phyloP scores from a whole-genome alignment of 768 basidiomycete species.

The Daedaleopsis nitida region DNA sequence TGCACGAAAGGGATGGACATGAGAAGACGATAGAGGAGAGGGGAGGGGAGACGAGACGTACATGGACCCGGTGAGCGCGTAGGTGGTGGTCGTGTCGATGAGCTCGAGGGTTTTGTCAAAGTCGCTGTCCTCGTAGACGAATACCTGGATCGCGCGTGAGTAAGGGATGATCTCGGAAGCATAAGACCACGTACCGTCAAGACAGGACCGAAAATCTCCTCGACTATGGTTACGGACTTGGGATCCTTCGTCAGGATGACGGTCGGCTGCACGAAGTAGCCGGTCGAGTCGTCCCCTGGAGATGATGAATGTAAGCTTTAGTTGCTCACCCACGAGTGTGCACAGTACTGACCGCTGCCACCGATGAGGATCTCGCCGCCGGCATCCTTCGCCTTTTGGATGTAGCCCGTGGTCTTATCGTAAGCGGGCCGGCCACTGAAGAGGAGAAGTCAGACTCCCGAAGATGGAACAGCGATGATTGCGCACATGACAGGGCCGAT shows the following conservation, averaged over 20 bases:
- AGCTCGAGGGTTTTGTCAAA: slow-evolving; percentile 86
- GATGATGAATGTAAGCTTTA: background rate
- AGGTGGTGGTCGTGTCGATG: slow-evolving; percentile 82
- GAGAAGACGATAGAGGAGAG: slow-evolving; percentile 9
- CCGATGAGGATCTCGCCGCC: slow-evolving; percentile 92
- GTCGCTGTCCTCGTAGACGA: slow-evolving; percentile 84
- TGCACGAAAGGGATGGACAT: slow-evolving; percentile 31
- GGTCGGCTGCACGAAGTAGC: slow-evolving; percentile 93
- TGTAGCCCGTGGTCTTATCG: slow-evolving; percentile 82
- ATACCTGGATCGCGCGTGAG: slow-evolving; percentile 54
- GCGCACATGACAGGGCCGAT: slow-evolving; percentile 95
- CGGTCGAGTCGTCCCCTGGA: slow-evolving; percentile 83
- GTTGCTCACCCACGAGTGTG: background rate
- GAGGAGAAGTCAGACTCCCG: slow-evolving; percentile 1
- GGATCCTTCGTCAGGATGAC: slow-evolving; percentile 93
- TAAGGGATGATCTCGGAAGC: background rate
- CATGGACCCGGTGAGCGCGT: slow-evolving; percentile 96
- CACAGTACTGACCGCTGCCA: slow-evolving; percentile 59
- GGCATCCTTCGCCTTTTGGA: slow-evolving; percentile 81
- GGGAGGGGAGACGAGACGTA: slow-evolving; percentile 40
- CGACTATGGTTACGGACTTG: slow-evolving; percentile 82
- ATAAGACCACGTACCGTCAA: slow-evolving; percentile 61
- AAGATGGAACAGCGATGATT: background rate
- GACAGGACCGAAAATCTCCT: slow-evolving; percentile 98
- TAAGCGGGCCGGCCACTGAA: slow-evolving; percentile 80